Percentiles rank a stretch among this genome's conserved stretches.
Evolutionary conservation across 2,329 filamentous ascomycete species (phyloP).

Genomic region (Geosmithia morbida): DNA sequence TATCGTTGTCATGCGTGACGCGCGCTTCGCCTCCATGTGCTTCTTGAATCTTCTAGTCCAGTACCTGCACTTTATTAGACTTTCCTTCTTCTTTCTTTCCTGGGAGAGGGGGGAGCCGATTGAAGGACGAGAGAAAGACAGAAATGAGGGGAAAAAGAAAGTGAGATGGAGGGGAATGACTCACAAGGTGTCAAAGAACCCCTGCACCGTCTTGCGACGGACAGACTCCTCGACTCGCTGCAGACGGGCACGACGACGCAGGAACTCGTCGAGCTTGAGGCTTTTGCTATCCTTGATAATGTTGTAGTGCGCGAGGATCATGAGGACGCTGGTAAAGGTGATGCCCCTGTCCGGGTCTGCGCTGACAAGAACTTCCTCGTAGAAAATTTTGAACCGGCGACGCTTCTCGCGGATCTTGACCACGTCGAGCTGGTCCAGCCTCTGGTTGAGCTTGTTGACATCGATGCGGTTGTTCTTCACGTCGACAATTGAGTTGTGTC

Average conservation of each 20-base stretch:
- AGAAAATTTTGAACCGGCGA: slow-evolving; percentile 82
- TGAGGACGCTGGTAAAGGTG: slow-evolving; percentile 78
- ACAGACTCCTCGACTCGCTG: slow-evolving; percentile 94
- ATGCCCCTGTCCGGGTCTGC: slow-evolving; percentile 84
- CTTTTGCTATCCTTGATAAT: slow-evolving; percentile 98
- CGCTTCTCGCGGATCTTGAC: slow-evolving; percentile 60
- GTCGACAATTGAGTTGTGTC: slow-evolving; percentile 40
- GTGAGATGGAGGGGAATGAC: too few relatives aligned
- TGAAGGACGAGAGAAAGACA: neutral
- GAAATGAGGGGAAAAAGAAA: neutral
- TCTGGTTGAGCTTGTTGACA: slow-evolving; percentile 57
- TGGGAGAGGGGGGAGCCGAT: neutral
- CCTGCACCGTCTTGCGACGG: slow-evolving; percentile 74
- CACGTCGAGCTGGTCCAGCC: slow-evolving; percentile 61
- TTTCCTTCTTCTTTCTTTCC: too few relatives aligned
- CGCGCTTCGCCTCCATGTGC: slow-evolving; percentile 55
- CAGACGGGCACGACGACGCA: slow-evolving; percentile 75
- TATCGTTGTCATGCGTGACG: slow-evolving; percentile 61
- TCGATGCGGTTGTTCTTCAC: slow-evolving; percentile 49
- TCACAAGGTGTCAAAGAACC: slow-evolving; percentile 87
- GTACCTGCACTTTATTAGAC: slow-evolving; percentile 42
- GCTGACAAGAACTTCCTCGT: slow-evolving; percentile 88
- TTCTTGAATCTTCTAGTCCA: slow-evolving; percentile 75
- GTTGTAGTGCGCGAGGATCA: slow-evolving; percentile 97
- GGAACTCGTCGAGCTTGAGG: slow-evolving; percentile 83